Evolutionary conservation across 805 yeast genomes (phyloP).

Genomic region (Sugiyamaella chiloensis): DNA sequence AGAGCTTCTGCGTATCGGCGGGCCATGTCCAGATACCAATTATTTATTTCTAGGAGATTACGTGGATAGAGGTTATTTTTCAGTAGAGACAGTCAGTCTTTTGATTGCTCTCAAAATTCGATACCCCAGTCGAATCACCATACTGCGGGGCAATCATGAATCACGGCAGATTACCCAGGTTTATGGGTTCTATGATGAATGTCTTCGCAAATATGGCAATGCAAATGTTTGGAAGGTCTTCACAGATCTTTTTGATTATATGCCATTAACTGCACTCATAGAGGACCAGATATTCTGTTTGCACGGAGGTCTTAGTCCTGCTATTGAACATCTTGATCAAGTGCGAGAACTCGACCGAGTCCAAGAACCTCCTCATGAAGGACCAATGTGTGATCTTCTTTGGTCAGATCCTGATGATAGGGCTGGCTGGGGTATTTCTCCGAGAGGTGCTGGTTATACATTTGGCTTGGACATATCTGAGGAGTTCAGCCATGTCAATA

Average conservation of each 20-base stretch:
- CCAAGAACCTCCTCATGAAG: conserved; percentile 97
- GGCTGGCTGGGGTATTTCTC: conserved; percentile 96
- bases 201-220: conserved; percentile 86
- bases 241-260: conserved; percentile 87
- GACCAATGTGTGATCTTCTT: conserved; percentile 93
- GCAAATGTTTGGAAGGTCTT: conserved; percentile 93
- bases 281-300: conserved; percentile 88
- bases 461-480: conserved; percentile 94
- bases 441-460: conserved; percentile 98
- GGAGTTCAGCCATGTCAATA: conserved; percentile 89
- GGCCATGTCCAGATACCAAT: conserved; percentile 88
- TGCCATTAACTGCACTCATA: conserved; percentile 90
- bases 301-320: conserved; percentile 93
- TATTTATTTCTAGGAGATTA: conserved; percentile 89
- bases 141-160: conserved; percentile 92
- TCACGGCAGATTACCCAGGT: conserved; percentile 95
- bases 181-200: conserved; percentile 93
- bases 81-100: conserved; percentile 87
- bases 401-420: conserved; percentile 98
- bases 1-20: conserved; percentile 91
- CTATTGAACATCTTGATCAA: conserved; percentile 90
- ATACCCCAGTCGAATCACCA: conserved; percentile 87
- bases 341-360: conserved; percentile 85
- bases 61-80: conserved; percentile 83
- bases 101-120: conserved; percentile 89